These are phyloP conservation scores for Arctium lappa DNA, from an alignment of 129 eudicot species.

Conservation along the genomic window DNA sequence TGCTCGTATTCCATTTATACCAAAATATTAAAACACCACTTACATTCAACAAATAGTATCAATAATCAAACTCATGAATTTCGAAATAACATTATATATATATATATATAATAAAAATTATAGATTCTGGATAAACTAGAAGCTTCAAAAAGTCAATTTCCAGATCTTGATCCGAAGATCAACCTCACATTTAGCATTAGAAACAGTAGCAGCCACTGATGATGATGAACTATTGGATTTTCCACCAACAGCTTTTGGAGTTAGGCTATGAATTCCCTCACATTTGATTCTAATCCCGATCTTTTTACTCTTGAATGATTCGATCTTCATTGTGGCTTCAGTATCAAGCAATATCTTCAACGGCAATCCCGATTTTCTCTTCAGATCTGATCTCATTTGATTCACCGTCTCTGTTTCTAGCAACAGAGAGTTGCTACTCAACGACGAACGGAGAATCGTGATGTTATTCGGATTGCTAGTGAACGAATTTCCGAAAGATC, in stretches of 20 bases:
- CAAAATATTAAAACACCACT: neutral
- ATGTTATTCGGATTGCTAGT: constrained; percentile 37
- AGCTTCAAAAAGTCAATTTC: constrained; percentile 62
- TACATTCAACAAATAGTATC: constrained; percentile 1
- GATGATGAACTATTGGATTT: constrained; percentile 35
- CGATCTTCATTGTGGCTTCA: constrained; percentile 46
- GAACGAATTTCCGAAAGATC: constrained; percentile 37
- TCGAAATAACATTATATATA: neutral
- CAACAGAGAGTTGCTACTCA: constrained; percentile 22
- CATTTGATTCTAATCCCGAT: constrained; percentile 68
- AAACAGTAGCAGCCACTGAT: constrained; percentile 34
- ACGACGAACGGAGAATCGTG: constrained; percentile 37
- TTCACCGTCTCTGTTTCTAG: constrained; percentile 52
- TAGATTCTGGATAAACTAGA: neutral
- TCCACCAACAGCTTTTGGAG: constrained; percentile 30
- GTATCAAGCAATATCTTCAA: constrained; percentile 56
- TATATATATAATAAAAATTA: neutral
- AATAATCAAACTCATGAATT: neutral
- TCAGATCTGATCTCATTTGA: constrained; percentile 59
- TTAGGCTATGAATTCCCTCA: constrained; percentile 43
- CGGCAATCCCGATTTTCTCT: constrained; percentile 49
- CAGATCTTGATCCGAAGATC: constrained; percentile 86
- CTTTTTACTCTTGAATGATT: constrained; percentile 43
- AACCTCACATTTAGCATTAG: constrained; percentile 66
- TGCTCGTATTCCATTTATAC: neutral